phyloP scores from a whole-genome alignment of 2,329 filamentous ascomycete species.

The Ophiostoma novo-ulmi region DNA sequence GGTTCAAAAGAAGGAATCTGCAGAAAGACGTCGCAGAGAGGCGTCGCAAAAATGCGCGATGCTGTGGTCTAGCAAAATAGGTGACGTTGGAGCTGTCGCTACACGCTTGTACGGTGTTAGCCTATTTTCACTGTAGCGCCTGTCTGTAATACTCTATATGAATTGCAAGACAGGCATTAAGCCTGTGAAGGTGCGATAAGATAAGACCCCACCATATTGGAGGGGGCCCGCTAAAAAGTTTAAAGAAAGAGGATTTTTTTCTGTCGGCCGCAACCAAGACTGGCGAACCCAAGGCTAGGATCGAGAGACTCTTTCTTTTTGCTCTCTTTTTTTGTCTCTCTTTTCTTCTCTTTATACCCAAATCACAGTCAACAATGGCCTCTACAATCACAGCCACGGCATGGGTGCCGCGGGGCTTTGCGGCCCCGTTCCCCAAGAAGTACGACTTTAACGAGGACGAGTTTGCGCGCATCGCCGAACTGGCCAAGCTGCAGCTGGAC shows the following conservation, averaged over 20 bases:
- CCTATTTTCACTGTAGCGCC: constrained; percentile 7
- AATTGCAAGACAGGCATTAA: background rate
- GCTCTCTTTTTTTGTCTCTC: background rate
- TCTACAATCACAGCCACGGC: constrained; percentile 65
- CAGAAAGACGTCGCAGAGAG: background rate
- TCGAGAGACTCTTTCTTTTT: constrained; percentile 12
- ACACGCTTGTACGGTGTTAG: background rate
- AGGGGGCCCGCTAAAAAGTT: constrained; percentile 36
- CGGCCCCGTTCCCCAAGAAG: constrained; percentile 68
- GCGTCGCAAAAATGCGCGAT: background rate
- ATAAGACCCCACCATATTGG: constrained; percentile 33
- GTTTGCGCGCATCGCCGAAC: constrained; percentile 67
- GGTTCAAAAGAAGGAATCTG: background rate
- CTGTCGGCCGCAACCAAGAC: constrained; percentile 18
- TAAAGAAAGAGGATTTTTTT: constrained; percentile 28
- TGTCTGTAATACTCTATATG: background rate
- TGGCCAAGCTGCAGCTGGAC: constrained; percentile 76
- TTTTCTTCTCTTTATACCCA: background rate
- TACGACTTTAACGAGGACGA: constrained; percentile 72
- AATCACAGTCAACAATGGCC: constrained; percentile 19
- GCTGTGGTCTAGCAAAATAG: background rate
- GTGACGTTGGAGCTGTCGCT: constrained; percentile 7
- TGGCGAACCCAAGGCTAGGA: background rate
- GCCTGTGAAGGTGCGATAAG: constrained; percentile 31
- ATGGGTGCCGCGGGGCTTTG: constrained; percentile 73